These are phyloP conservation scores for Ploettnerulaceae sp. DNA, from an alignment of 2,329 filamentous ascomycete species.

Conservation along the genomic window DNA sequence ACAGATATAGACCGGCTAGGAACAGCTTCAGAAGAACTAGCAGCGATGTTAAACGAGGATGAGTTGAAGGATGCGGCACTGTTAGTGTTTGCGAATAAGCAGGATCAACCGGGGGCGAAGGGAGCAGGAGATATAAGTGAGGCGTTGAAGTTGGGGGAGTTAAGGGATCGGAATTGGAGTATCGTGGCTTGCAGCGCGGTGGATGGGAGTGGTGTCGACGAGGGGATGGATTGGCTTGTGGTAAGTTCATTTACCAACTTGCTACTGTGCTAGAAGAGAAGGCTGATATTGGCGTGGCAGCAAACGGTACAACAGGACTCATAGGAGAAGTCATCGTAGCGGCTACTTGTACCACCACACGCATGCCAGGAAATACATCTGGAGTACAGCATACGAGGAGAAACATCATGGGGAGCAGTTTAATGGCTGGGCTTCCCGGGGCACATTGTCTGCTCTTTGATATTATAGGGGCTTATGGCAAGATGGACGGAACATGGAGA, in stretches of 20 bases:
- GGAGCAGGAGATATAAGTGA: conserved; percentile 96
- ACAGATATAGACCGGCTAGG: conserved; percentile 94
- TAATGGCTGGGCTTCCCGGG: background rate
- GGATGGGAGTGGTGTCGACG: conserved; percentile 87
- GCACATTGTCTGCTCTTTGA: background rate
- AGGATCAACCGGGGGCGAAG: conserved; percentile 95
- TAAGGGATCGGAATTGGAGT: conserved; percentile 97
- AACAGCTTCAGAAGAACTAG: conserved; percentile 87
- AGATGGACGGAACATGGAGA: background rate
- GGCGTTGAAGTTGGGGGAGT: conserved; percentile 80
- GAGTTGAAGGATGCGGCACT: conserved; percentile 89
- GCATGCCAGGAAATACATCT: background rate
- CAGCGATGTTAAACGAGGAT: conserved; percentile 95
- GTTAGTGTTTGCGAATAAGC: conserved; percentile 97
- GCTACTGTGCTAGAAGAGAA: background rate
- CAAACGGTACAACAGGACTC: conserved; percentile 33
- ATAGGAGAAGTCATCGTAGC: background rate
- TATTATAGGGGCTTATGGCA: too few species aligned
- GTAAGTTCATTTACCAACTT: conserved; percentile 21
- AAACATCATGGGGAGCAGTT: background rate
- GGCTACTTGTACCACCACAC: conserved; percentile 8
- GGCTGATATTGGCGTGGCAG: conserved; percentile 22
- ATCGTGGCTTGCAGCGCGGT: conserved; percentile 97
- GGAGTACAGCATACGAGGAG: background rate
- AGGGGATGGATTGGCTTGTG: conserved; percentile 99